Evolutionary conservation across 2,329 filamentous ascomycete genomes (phyloP), one percentile per base, ranked within the genome.

Genomic region (Meredithiella fracta): DNA sequence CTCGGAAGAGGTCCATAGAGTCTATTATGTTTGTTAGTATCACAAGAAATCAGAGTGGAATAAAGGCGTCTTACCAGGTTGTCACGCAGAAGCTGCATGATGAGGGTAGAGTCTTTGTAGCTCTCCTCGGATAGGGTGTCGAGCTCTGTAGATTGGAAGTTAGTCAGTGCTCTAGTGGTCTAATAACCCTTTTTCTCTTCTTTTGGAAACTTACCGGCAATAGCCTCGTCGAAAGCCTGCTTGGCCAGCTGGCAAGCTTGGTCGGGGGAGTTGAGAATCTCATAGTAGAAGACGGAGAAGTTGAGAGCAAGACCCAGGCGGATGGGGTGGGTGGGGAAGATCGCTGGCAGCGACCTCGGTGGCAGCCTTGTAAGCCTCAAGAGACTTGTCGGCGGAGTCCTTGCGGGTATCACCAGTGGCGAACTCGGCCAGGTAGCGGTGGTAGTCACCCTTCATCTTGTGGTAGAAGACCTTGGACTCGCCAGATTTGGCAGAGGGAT

Each of bases 391-490:
- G 73, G 91, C 89, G 62, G 90, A 91, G 65, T 80, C 82, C 85
- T 94, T 95, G 76, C 91, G 89, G 77, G 88, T 88, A 70, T 96
- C 89, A 67, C 89, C 87, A 70, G 86, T 78, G 67, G 89, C 91
- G 70, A 96, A 96, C 79, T 96, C 91, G 69, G 91, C 91, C 61
- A 96, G 86, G 76, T 96, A 96, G 70, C 90, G 89, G 83, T 96
- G 89, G 80, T 96, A 96, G 75, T 96, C 91, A 73, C 91, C 91
- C 87, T 95, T 96, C 89, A 97, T 97, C 85, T 97, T 97, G 85
- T 97, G 90, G 78, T 96, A 96, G 77, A 97, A 97, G 66, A 97
- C 91, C 83, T 96, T 96, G 67, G 89, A 95, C 79, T 97, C 91
- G 73, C 90, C 91, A 67, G 82, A 88, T 78, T 92, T 85, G 65